These are phyloP conservation scores for Combretum micranthum DNA, from an alignment of 345 rosid species.

Conservation along the genomic window DNA sequence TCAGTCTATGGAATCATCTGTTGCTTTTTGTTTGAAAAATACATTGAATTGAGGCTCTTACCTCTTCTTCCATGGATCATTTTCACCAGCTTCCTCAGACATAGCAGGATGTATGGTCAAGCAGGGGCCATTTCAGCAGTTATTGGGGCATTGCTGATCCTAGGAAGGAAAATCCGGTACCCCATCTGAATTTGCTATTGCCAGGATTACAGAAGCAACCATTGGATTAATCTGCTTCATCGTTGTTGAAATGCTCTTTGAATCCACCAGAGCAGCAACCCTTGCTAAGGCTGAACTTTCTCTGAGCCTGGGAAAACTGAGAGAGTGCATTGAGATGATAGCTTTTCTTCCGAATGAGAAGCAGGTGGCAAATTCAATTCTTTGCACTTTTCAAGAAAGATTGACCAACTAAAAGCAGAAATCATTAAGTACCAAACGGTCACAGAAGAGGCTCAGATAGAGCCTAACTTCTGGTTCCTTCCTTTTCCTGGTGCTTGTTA, in stretches of 20 bases:
- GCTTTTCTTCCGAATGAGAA: constrained; percentile 20
- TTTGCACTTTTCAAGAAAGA: constrained; percentile 20
- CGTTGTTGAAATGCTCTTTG: constrained; percentile 33
- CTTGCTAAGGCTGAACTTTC: constrained; percentile 45
- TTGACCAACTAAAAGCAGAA: constrained; percentile 27
- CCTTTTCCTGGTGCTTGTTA: constrained; percentile 37
- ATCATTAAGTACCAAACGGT: constrained; percentile 24
- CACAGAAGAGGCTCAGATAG: constrained; percentile 38
- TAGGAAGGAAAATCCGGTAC: constrained; percentile 56
- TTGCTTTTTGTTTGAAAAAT: constrained; percentile 31
- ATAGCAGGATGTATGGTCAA: constrained; percentile 58
- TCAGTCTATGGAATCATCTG: constrained; percentile 62
- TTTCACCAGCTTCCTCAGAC: constrained; percentile 44
- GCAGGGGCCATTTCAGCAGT: constrained; percentile 54
- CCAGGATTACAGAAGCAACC: constrained; percentile 49
- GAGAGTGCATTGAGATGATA: constrained; percentile 19
- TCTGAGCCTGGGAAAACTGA: constrained; percentile 19
- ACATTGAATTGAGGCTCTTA: constrained; percentile 35
- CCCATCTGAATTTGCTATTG: constrained; percentile 47
- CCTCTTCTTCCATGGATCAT: constrained; percentile 61
- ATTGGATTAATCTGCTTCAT: constrained; percentile 53
- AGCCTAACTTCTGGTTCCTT: constrained; percentile 51
- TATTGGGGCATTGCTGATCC: constrained; percentile 50
- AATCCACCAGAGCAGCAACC: constrained; percentile 50
- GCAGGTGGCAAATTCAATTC: constrained; percentile 14